Conservation (phyloP, 2,329 filamentous ascomycete species). For the Exserohilum turcica region DNA sequence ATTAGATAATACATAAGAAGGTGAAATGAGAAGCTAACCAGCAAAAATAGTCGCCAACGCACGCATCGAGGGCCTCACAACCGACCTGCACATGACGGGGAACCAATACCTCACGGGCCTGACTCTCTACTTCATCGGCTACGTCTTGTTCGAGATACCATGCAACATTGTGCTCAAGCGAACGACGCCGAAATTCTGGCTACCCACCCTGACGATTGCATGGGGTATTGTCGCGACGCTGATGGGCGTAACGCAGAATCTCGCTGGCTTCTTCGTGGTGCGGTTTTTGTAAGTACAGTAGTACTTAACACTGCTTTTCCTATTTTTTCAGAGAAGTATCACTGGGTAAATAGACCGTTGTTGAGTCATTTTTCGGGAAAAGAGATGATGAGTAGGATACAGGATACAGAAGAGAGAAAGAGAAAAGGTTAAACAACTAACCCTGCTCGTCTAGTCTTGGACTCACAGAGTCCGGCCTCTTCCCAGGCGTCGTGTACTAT, state of each 20-base stretch:
- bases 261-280: conserved; percentile 53
- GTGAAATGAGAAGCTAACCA: not conserved
- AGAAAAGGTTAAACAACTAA: not conserved
- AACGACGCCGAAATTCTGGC: conserved; percentile 58
- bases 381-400: too few species aligned
- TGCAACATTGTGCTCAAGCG: conserved; percentile 65
- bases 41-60: conserved; percentile 51
- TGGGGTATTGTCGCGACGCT: conserved; percentile 59
- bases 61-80: conserved; percentile 46
- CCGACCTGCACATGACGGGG: conserved; percentile 42
- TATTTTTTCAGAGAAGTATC: too few species aligned
- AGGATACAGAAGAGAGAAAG: too few species aligned
- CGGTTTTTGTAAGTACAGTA: conserved; percentile 55
- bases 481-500: conserved; percentile 57
- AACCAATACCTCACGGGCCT: conserved; percentile 67
- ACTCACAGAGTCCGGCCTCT: conserved; percentile 45
- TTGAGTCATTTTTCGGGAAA: too few species aligned
- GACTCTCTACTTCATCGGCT: conserved; percentile 67
- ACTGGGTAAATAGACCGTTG: too few species aligned
- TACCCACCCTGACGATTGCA: conserved; percentile 55
- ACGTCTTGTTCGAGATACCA: conserved; percentile 59
- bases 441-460: conserved; percentile 31
- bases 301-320: too few species aligned
- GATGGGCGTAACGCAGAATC: conserved; percentile 56
- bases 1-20: too few species aligned